phyloP scores from a whole-genome alignment of 2,329 filamentous ascomycete genomes.

The Clonostachys sp. region DNA sequence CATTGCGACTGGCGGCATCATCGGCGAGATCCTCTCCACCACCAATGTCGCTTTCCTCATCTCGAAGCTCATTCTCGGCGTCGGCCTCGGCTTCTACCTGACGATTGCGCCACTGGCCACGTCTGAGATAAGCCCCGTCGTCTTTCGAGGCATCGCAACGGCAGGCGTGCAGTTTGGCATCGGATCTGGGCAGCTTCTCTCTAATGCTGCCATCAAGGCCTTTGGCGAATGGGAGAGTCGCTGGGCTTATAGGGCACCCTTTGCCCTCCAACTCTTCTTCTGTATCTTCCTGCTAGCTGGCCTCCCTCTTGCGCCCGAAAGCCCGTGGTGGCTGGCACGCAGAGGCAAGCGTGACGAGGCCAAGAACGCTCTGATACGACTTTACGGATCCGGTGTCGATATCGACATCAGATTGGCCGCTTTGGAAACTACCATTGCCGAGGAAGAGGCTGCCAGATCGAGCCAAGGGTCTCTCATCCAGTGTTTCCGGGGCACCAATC shows the following conservation, averaged over 20 bases:
- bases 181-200: conserved; percentile 45
- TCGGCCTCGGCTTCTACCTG: conserved; percentile 33
- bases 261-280: conserved; percentile 24
- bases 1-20: conserved; percentile 8
- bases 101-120: conserved; percentile 33
- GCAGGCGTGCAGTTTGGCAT: conserved; percentile 38
- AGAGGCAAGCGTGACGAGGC: conserved; percentile 15
- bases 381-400: conserved; percentile 15
- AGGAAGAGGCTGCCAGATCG: conserved; percentile 15
- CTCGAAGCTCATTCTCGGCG: conserved; percentile 28
- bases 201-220: conserved; percentile 45
- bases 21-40: conserved; percentile 13
- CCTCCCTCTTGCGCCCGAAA: conserved; percentile 10
- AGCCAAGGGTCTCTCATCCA: conserved; percentile 12
- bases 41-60: conserved; percentile 24
- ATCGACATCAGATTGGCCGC: conserved; percentile 16
- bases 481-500: conserved; percentile 32
- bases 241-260: conserved; percentile 40
- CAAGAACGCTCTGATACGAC: conserved; percentile 10
- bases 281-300: conserved; percentile 12
- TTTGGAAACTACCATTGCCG: conserved; percentile 12
- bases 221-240: conserved; percentile 41
- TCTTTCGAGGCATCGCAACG: conserved; percentile 34
- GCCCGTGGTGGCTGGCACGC: conserved; percentile 31
- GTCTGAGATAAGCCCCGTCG: conserved; percentile 31